Evolutionary conservation across 2,329 filamentous ascomycete species (phyloP).

Genomic region (Ophiostoma himal-ulmi): DNA sequence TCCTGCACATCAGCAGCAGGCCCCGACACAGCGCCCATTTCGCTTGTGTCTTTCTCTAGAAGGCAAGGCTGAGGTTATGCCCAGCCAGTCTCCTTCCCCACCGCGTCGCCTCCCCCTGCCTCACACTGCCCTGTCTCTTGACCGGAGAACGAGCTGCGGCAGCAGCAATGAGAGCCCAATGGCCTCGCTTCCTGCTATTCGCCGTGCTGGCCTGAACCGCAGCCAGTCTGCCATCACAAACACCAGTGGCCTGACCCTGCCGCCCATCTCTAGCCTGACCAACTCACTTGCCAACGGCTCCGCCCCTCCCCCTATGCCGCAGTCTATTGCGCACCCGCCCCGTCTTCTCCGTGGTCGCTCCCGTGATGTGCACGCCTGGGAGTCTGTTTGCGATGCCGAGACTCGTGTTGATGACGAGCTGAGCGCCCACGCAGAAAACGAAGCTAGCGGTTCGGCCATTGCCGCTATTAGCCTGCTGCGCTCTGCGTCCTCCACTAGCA

Average conservation of each 20-base stretch:
- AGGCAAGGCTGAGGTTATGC: slow-evolving; percentile 81
- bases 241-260: slow-evolving; percentile 50
- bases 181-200: slow-evolving; percentile 41
- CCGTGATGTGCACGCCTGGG: slow-evolving; percentile 83
- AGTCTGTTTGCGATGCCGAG: slow-evolving; percentile 81
- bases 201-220: slow-evolving; percentile 54
- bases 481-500: slow-evolving; percentile 53
- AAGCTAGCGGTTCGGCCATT: slow-evolving; percentile 70
- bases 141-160: slow-evolving; percentile 8
- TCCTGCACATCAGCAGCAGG: slow-evolving; percentile 25
- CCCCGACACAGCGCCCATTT: slow-evolving; percentile 41
- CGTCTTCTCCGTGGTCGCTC: slow-evolving; percentile 65
- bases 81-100: slow-evolving; percentile 61
- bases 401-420: slow-evolving; percentile 62
- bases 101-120: slow-evolving; percentile 51
- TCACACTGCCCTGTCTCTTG: slow-evolving; percentile 30
- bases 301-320: slow-evolving; percentile 21
- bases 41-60: slow-evolving; percentile 79
- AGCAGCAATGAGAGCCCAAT: slow-evolving; percentile 36
- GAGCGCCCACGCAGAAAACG: slow-evolving; percentile 73
- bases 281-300: slow-evolving; percentile 32
- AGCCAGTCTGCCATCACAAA: slow-evolving; percentile 61
- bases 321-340: slow-evolving; percentile 33
- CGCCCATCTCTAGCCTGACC: slow-evolving; percentile 50
- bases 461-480: slow-evolving; percentile 76